phyloP scores from a whole-genome alignment of 768 basidiomycete genomes.

The Tricholoma saponaceum region DNA sequence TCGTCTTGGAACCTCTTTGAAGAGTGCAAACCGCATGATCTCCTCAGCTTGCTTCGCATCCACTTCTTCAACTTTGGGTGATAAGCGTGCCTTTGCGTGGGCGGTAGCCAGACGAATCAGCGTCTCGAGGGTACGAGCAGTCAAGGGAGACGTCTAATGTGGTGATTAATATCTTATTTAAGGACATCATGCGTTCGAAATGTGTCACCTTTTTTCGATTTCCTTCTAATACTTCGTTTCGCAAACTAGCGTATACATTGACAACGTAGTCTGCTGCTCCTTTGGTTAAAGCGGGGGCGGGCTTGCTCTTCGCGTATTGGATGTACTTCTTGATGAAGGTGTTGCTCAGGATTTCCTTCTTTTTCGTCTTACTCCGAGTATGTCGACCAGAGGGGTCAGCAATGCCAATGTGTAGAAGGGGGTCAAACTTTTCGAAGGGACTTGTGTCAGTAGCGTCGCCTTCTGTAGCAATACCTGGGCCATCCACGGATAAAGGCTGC shows the following conservation, averaged over 20 bases:
- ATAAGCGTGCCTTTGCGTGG: constrained; percentile 93
- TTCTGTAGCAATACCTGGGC: constrained; percentile 53
- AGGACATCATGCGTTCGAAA: constrained; percentile 3
- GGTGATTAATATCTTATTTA: constrained; percentile 10
- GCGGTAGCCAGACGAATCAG: constrained; percentile 97
- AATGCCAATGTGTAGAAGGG: constrained; percentile 86
- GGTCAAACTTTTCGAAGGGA: constrained; percentile 96
- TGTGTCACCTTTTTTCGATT: constrained; percentile 76
- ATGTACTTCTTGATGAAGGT: constrained; percentile 98
- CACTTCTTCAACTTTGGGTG: constrained; percentile 72
- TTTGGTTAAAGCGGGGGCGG: constrained; percentile 81
- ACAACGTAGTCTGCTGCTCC: constrained; percentile 95
- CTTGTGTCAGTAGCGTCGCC: constrained; percentile 63
- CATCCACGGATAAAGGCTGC: constrained; percentile 86
- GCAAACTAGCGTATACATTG: constrained; percentile 82
- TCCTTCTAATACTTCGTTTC: constrained; percentile 89
- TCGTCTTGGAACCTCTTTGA: constrained; percentile 92
- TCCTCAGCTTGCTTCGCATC: constrained; percentile 92
- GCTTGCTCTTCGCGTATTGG: constrained; percentile 91
- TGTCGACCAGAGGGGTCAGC: constrained; percentile 44
- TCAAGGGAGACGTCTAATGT: constrained; percentile 88
- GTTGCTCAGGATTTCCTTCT: constrained; percentile 85
- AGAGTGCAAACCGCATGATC: constrained; percentile 95
- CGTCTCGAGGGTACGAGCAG: constrained; percentile 97
- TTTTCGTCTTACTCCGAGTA: constrained; percentile 57